Evolutionary conservation across 139 green algal genomes (phyloP), one percentile per base, ranked within the genome.

Genomic region (Limnomonas spitsbergensis): DNA sequence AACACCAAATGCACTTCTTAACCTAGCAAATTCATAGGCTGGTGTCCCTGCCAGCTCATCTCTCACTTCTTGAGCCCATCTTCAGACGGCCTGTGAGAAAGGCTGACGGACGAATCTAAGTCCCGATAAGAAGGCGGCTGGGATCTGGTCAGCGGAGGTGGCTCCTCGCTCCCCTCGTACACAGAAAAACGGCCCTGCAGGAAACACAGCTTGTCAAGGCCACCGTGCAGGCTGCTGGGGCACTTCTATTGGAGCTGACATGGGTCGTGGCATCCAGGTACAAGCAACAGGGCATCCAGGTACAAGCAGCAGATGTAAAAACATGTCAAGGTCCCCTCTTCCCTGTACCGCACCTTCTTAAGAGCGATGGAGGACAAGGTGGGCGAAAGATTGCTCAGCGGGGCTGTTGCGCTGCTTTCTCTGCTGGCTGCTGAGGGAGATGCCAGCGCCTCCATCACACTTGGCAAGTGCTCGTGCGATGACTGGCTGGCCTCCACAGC

Each of bases 171-270:
- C 14, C 76, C 75, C 76, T 88, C 84, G 38, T 91, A 94, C 53
- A 96, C 85, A 71, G 94, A 87, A 81, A 95, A 96, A 1, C 91
- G 82, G 4, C 91, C 90, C 80, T 92, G 85, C 74, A 82, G 61
- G 39, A 2, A 6, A 9, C 3, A 7, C 29, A 69, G 53, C 9
- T 20, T 4, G 68, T 27, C 31, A 40, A 53, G 3, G 26, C 4
- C 20, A 53, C 9, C 52, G 32, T 31, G 68, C 31, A 34, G 68
- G n/a, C n/a, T n/a, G n/a, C n/a, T n/a, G n/a, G n/a, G n/a, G n/a
- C n/a, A n/a, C n/a, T n/a, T n/a, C n/a, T n/a, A n/a, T n/a, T n/a
- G n/a, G n/a, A n/a, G n/a, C n/a, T n/a, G n/a, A n/a, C n/a, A n/a
- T n/a, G n/a, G n/a, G n/a, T n/a, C n/a, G n/a, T n/a, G n/a, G n/a